These are phyloP conservation scores for Tephrocybe sp. DNA, from an alignment of 768 basidiomycete species.

Conservation along the genomic window DNA sequence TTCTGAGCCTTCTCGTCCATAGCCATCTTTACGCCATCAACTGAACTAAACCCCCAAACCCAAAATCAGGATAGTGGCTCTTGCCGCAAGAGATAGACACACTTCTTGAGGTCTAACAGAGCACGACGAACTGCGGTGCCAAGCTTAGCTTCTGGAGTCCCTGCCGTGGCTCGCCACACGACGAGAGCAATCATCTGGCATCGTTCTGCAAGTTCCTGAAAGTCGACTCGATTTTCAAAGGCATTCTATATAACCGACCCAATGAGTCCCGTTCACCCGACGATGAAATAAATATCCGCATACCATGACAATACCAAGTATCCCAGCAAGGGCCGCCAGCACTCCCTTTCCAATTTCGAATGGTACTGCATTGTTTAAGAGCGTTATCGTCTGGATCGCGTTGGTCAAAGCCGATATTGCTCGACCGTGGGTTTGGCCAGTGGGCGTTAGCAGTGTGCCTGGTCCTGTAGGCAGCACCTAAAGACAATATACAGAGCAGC, in stretches of 20 bases:
- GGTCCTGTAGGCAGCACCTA: background rate
- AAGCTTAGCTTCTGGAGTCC: background rate
- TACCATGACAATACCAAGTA: slow-evolving; percentile 12
- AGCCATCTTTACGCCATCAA: background rate
- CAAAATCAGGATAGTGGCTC: background rate
- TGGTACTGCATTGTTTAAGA: slow-evolving; percentile 4
- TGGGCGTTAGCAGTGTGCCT: background rate
- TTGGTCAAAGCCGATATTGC: slow-evolving; percentile 5
- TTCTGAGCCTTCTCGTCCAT: slow-evolving; percentile 6
- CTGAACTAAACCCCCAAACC: background rate
- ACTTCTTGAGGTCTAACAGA: slow-evolving; percentile 7
- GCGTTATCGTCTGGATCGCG: slow-evolving; percentile 3
- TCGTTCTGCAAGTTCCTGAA: slow-evolving; percentile 11
- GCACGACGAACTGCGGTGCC: background rate
- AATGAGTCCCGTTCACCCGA: too few relatives aligned
- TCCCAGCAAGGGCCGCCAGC: slow-evolving; percentile 3
- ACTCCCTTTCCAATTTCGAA: slow-evolving; percentile 3
- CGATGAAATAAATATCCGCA: too few relatives aligned
- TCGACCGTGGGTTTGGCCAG: background rate
- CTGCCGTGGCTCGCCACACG: slow-evolving; percentile 8
- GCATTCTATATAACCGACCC: too few relatives aligned
- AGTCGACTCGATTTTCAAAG: slow-evolving; percentile 4
- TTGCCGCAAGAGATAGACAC: background rate
- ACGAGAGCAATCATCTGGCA: slow-evolving; percentile 13
- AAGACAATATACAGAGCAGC: too few relatives aligned